Evolutionary conservation across 441 rosid species (phyloP).

Genomic region (Brassica balearica): DNA sequence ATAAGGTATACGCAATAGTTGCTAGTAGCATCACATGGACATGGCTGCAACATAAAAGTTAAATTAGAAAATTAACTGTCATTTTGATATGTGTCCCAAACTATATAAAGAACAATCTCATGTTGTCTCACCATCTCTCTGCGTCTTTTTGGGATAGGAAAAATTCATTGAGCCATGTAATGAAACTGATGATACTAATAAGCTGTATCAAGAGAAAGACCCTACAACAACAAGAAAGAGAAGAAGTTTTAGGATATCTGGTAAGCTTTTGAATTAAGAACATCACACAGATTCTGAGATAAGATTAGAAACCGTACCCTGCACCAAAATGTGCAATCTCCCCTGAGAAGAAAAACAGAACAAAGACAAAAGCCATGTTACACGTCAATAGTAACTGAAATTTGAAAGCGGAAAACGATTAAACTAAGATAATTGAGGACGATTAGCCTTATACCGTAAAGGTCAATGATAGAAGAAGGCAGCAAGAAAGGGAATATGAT

Average conservation of each 20-base stretch:
- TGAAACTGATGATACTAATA: slow-evolving; percentile 90
- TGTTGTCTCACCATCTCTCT: slow-evolving; percentile 72
- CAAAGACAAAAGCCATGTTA: slow-evolving; percentile 1
- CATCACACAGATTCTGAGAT: background rate
- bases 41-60: slow-evolving; percentile 57
- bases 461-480: slow-evolving; percentile 68
- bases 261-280: background rate
- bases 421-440: background rate
- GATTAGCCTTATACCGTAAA: slow-evolving; percentile 62
- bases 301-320: slow-evolving; percentile 58
- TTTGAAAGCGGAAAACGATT: background rate
- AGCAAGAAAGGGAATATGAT: slow-evolving; percentile 65
- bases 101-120: slow-evolving; percentile 18
- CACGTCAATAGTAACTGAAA: slow-evolving; percentile 5
- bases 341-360: slow-evolving; percentile 59
- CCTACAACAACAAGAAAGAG: slow-evolving; percentile 53
- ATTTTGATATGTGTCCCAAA: background rate
- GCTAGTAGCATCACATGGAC: slow-evolving; percentile 78
- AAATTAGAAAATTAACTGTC: background rate
- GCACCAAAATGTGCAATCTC: slow-evolving; percentile 98
- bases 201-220: slow-evolving; percentile 95
- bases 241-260: background rate
- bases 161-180: slow-evolving; percentile 83
- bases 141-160: slow-evolving; percentile 68
- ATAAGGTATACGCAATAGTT: slow-evolving; percentile 67